phyloP scores from a whole-genome alignment of 2,329 filamentous ascomycete genomes.

The Talaromyces sp. region DNA sequence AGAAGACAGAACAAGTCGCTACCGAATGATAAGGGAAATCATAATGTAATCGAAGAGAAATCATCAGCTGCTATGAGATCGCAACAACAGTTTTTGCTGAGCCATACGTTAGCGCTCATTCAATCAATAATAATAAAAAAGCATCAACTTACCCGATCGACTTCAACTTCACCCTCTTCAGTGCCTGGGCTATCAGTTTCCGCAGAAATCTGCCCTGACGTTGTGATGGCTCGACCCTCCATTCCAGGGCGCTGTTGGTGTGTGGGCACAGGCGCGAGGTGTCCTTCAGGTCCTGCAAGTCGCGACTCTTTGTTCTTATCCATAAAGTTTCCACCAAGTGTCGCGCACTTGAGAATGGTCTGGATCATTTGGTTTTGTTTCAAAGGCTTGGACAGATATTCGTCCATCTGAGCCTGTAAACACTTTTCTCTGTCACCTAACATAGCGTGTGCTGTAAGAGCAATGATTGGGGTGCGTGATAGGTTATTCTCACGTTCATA shows the following conservation, averaged over 20 bases:
- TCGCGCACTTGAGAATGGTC: conserved; percentile 94
- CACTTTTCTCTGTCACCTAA: conserved; percentile 97
- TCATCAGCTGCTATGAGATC: conserved; percentile 48
- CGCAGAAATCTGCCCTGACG: conserved; percentile 53
- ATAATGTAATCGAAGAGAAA: conserved; percentile 2
- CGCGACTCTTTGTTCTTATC: conserved; percentile 45
- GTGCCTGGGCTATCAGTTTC: conserved; percentile 62
- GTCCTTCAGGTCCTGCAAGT: conserved; percentile 40
- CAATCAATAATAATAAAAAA: background rate
- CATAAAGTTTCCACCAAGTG: conserved; percentile 60
- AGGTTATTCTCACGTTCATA: conserved; percentile 80
- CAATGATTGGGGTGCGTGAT: conserved; percentile 89
- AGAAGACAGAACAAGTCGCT: conserved; percentile 5
- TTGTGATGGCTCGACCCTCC: conserved; percentile 66
- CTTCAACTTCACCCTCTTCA: conserved; percentile 59
- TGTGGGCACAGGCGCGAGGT: conserved; percentile 27
- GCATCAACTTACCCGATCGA: conserved; percentile 50
- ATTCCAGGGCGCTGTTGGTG: conserved; percentile 51
- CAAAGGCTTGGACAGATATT: conserved; percentile 93
- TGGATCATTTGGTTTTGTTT: conserved; percentile 98
- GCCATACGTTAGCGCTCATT: conserved; percentile 5
- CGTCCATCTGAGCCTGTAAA: conserved; percentile 98
- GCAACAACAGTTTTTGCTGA: conserved; percentile 40
- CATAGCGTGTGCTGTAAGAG: conserved; percentile 96
- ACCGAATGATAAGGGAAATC: conserved; percentile 1